Conservation (phyloP, 768 basidiomycete species). For the Pilatotrama ljubarskyi region DNA sequence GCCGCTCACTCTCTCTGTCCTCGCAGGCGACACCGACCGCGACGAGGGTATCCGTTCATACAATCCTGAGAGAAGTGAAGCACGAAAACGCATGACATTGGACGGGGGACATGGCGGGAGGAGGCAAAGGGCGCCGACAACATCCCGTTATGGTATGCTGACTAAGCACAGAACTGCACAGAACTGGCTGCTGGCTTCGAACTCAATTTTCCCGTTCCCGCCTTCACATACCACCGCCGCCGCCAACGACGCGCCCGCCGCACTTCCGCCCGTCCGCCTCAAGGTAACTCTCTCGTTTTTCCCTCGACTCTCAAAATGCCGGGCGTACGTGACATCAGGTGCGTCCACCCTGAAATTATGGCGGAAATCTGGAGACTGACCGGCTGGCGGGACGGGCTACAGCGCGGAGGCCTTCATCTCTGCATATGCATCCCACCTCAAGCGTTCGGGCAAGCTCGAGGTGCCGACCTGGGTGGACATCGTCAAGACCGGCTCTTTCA, state of each 20-base stretch:
- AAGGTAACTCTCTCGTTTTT: constrained; percentile 38
- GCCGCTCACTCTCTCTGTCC: too few species aligned
- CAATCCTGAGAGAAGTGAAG: neutral
- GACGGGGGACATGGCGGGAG: neutral
- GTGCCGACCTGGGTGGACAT: constrained; percentile 98
- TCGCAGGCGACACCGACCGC: too few species aligned
- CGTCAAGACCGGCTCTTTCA: constrained; percentile 97
- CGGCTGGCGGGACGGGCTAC: constrained; percentile 7
- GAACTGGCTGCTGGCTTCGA: constrained; percentile 36
- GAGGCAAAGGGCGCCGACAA: neutral
- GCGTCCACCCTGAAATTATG: constrained; percentile 21
- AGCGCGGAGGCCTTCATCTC: constrained; percentile 94
- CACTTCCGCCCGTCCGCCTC: constrained; percentile 47
- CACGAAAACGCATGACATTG: neutral
- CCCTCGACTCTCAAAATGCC: constrained; percentile 56
- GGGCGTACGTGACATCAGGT: constrained; percentile 84
- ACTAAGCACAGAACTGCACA: constrained; percentile 47
- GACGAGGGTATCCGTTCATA: too few species aligned
- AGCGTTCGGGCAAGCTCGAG: constrained; percentile 98
- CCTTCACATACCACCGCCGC: constrained; percentile 45
- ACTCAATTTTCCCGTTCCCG: constrained; percentile 32
- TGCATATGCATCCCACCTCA: constrained; percentile 94
- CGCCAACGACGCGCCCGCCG: constrained; percentile 53
- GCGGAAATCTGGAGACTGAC: constrained; percentile 23
- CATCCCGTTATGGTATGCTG: constrained; percentile 28